These are phyloP conservation scores for Tricladium varicosporioides DNA, from an alignment of 2,329 filamentous ascomycete species.

Conservation along the genomic window DNA sequence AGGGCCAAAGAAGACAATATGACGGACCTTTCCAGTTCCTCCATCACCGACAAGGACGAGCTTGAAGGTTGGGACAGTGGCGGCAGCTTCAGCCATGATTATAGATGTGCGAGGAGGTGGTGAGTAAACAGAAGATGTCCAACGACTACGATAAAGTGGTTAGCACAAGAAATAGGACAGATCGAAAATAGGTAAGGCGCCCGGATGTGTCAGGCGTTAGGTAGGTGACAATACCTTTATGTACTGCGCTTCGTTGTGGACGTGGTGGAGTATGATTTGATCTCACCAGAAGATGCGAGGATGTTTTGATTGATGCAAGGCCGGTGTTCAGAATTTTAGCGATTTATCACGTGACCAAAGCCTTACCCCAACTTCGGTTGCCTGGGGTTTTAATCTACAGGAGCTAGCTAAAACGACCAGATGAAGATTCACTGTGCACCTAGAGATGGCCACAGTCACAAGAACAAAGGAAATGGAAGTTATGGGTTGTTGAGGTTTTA, in stretches of 20 bases:
- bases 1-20: constrained; percentile 8
- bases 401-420: background rate
- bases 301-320: constrained; percentile 32
- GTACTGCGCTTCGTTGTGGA: constrained; percentile 29
- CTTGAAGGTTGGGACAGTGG: constrained; percentile 84
- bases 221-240: constrained; percentile 25
- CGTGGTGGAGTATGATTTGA: constrained; percentile 34
- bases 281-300: constrained; percentile 24
- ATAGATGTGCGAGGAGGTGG: constrained; percentile 23
- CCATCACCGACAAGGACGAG: constrained; percentile 99
- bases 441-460: background rate
- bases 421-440: too few species aligned
- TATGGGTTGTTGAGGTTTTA: too few species aligned
- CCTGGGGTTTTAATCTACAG: background rate
- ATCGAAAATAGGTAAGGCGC: background rate
- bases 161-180: constrained; percentile 15
- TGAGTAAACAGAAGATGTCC: constrained; percentile 29
- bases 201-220: background rate
- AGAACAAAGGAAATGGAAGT: background rate
- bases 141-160: constrained; percentile 27
- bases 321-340: constrained; percentile 19
- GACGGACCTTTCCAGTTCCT: constrained; percentile 94
- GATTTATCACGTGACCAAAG: constrained; percentile 13
- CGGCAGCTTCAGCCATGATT: constrained; percentile 62
- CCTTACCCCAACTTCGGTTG: background rate